Evolutionary conservation across 495 filamentous ascomycete genomes (phyloP).

Genomic region (Clohesyomyces aquaticus): DNA sequence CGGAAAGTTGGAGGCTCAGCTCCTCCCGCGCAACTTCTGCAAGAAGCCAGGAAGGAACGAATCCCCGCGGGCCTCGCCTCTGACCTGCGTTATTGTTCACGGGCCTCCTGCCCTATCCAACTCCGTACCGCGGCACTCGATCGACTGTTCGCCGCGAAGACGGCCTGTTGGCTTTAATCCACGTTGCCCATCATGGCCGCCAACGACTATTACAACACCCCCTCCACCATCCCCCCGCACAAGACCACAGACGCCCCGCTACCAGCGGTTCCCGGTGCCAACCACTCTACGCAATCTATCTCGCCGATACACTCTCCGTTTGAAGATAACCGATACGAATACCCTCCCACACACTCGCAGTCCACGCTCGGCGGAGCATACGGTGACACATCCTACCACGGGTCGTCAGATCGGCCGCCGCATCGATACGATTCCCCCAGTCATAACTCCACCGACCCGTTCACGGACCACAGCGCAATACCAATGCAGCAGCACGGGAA

Average conservation of each 20-base stretch:
- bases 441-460: conserved; percentile 52
- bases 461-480: conserved; percentile 70
- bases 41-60: background rate
- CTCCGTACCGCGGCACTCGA: background rate
- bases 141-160: too few species aligned
- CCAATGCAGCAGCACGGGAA: conserved; percentile 51
- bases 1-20: too few species aligned
- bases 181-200: conserved; percentile 76
- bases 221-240: conserved; percentile 36
- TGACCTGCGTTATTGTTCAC: background rate
- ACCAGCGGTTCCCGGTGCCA: conserved; percentile 48
- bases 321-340: conserved; percentile 66
- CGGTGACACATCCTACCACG: conserved; percentile 55
- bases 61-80: background rate
- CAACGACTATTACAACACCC: conserved; percentile 74
- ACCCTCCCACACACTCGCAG: conserved; percentile 50
- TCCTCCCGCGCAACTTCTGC: background rate
- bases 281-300: conserved; percentile 29
- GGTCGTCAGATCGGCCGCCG: conserved; percentile 38
- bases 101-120: background rate
- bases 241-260: conserved; percentile 50
- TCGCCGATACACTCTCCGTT: conserved; percentile 39
- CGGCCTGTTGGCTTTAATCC: too few species aligned
- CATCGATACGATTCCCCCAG: conserved; percentile 45
- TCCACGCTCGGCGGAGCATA: conserved; percentile 11